These are phyloP conservation scores for Pyricularia sp. DNA, from an alignment of 2,329 filamentous ascomycete genomes.

Conservation along the genomic window DNA sequence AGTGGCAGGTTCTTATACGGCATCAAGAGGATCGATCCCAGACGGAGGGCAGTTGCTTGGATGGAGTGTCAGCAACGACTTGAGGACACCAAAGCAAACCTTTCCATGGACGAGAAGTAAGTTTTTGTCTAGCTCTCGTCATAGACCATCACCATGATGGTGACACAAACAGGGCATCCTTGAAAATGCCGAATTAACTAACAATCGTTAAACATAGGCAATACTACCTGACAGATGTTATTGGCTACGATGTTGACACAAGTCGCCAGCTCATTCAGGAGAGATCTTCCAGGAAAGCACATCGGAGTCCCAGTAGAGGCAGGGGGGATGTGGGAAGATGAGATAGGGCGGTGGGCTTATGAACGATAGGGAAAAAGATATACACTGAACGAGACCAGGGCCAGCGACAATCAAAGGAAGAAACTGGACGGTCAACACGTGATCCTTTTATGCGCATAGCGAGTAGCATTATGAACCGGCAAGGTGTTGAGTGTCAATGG, in stretches of 20 bases:
- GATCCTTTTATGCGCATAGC: neutral
- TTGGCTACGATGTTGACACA: conserved; percentile 45
- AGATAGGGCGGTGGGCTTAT: neutral
- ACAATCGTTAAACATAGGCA: conserved; percentile 24
- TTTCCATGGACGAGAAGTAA: conserved; percentile 70
- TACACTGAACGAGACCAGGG: neutral
- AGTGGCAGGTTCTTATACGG: conserved; percentile 75
- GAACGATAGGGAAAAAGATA: neutral
- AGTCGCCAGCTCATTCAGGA: conserved; percentile 37
- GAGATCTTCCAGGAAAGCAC: conserved; percentile 17
- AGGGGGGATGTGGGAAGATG: conserved; percentile 10
- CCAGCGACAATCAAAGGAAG: neutral
- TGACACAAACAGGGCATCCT: too few species aligned
- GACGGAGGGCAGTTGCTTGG: conserved; percentile 56
- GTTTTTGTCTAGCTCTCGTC: conserved; percentile 24
- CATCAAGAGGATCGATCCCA: conserved; percentile 70
- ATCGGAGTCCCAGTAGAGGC: conserved; percentile 17
- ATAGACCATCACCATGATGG: neutral
- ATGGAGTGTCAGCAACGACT: conserved; percentile 68
- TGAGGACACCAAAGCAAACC: conserved; percentile 58
- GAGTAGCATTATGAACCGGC: neutral
- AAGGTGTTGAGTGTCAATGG: neutral
- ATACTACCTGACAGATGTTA: conserved; percentile 38
- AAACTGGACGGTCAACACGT: neutral
- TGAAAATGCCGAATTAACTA: conserved; percentile 14